Evolutionary conservation across 1,139 yeast genomes (phyloP).

Genomic region (Williopsis jadinii): DNA sequence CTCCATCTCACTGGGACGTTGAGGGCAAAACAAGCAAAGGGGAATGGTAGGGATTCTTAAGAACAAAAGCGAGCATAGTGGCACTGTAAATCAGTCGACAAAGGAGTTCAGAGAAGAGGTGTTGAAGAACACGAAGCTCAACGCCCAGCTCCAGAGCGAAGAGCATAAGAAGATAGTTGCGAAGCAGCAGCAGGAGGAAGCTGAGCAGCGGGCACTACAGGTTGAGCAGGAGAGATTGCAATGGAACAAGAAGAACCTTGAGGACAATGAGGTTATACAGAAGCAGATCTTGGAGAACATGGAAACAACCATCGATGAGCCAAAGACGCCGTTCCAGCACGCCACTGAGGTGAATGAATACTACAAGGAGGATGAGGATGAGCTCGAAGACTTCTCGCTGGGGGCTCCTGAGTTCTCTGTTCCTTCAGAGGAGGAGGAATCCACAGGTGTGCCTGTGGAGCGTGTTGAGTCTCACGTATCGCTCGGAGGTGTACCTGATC

Average conservation of each 20-base stretch:
- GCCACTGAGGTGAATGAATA: constrained; percentile 86
- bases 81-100: constrained; percentile 31
- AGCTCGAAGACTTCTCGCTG: constrained; percentile 38
- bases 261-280: constrained; percentile 44
- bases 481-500: not conserved
- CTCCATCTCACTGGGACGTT: too few species aligned
- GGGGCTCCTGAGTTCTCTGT: constrained; percentile 44
- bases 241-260: constrained; percentile 67
- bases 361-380: constrained; percentile 58
- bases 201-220: not conserved
- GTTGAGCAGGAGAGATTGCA: constrained; percentile 36
- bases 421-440: constrained; percentile 12
- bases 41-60: constrained; percentile 33
- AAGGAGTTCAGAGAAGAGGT: constrained; percentile 39
- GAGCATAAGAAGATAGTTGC: not conserved
- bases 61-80: constrained; percentile 25
- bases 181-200: not conserved
- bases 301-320: constrained; percentile 69
- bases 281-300: constrained; percentile 32
- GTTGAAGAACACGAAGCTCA: constrained; percentile 39
- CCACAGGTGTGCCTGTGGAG: constrained; percentile 4
- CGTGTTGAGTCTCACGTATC: not conserved
- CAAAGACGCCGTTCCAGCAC: constrained; percentile 95
- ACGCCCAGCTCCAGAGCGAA: constrained; percentile 27
- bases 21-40: not conserved